phyloP scores from a whole-genome alignment of 2,329 filamentous ascomycete species.

The Neofusicoccum umdonicola region DNA sequence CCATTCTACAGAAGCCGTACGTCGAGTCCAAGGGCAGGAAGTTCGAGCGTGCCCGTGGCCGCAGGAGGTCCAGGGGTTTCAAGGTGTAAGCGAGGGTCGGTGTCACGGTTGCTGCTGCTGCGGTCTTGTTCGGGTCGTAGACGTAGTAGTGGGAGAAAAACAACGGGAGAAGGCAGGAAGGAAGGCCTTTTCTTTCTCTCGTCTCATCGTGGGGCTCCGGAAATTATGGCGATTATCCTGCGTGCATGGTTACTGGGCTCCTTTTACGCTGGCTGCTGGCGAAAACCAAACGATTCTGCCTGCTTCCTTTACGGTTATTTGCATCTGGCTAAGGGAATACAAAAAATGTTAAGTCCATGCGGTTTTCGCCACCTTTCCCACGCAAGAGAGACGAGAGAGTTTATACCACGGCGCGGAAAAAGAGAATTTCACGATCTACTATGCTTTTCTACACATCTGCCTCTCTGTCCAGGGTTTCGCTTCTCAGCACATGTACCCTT shows the following conservation, averaged over 20 bases:
- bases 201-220: constrained; percentile 7
- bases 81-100: constrained; percentile 76
- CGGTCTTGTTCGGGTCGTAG: not conserved
- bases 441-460: not conserved
- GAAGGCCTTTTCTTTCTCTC: constrained; percentile 9
- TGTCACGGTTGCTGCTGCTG: constrained; percentile 6
- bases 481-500: no score
- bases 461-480: no score
- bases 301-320: constrained; percentile 18
- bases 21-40: constrained; percentile 99
- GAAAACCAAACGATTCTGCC: constrained; percentile 14
- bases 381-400: not conserved
- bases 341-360: constrained; percentile 19
- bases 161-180: constrained; percentile 3
- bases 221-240: constrained; percentile 17
- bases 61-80: constrained; percentile 98
- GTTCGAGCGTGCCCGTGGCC: constrained; percentile 98
- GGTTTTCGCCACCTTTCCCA: constrained; percentile 13
- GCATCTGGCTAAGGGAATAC: constrained; percentile 18
- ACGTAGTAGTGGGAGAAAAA: not conserved
- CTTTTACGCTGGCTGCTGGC: constrained; percentile 14
- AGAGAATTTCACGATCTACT: constrained; percentile 8
- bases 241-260: constrained; percentile 17
- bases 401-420: not conserved
- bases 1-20: constrained; percentile 74